These are phyloP conservation scores for Auricularia sp. DNA, from an alignment of 768 basidiomycete species.

Conservation along the genomic window DNA sequence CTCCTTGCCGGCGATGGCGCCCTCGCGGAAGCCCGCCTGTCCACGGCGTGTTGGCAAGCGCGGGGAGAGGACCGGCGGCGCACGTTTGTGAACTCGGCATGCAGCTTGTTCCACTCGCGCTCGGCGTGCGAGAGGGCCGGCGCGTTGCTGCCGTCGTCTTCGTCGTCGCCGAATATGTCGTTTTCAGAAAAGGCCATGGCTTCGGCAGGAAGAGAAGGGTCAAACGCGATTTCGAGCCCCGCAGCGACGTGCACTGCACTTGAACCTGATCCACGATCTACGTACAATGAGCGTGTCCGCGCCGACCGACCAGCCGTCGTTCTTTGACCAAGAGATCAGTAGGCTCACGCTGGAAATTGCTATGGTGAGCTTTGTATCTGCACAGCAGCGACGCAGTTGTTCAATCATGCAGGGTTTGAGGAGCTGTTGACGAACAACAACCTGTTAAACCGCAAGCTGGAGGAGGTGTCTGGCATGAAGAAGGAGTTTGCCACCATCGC, in stretches of 20 bases:
- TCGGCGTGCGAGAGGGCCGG: neutral
- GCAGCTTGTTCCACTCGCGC: constrained; percentile 59
- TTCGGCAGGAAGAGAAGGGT: neutral
- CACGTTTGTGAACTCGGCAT: constrained; percentile 65
- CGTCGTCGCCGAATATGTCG: neutral
- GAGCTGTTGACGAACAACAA: constrained; percentile 79
- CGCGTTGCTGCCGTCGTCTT: neutral
- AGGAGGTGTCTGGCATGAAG: constrained; percentile 88
- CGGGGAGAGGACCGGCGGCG: constrained; percentile 11
- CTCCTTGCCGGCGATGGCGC: constrained; percentile 88
- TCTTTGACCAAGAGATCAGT: constrained; percentile 76
- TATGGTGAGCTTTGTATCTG: constrained; percentile 30
- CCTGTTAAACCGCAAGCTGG: constrained; percentile 78
- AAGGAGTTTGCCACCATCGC: constrained; percentile 87
- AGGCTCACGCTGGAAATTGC: constrained; percentile 65
- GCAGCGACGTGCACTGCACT: neutral
- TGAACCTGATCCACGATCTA: neutral
- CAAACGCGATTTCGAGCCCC: neutral
- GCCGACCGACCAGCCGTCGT: constrained; percentile 32
- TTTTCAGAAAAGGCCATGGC: neutral
- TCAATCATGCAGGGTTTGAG: constrained; percentile 56
- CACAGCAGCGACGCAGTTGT: neutral
- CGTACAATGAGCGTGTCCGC: constrained; percentile 4
- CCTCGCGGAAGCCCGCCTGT: constrained; percentile 92
- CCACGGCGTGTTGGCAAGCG: constrained; percentile 1